Conservation (phyloP, 2,329 filamentous ascomycete species). For the Neophaeococcomyces aloes region DNA sequence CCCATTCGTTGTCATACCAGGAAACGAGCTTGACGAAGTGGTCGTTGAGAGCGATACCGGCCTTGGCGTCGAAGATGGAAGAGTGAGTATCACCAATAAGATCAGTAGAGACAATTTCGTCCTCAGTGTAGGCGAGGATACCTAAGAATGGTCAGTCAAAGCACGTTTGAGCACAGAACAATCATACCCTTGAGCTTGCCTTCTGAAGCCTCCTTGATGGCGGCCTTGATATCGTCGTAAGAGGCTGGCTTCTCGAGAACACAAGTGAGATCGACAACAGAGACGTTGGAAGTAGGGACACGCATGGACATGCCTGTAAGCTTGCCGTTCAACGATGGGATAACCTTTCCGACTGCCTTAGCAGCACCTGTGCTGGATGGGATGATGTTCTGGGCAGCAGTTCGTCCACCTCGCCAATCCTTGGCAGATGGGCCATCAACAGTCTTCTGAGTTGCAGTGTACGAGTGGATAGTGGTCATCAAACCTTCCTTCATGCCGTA, state of each 20-base stretch:
- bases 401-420: constrained; percentile 99
- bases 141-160: constrained; percentile 41
- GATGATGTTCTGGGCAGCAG: constrained; percentile 99
- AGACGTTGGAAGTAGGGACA: constrained; percentile 97
- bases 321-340: constrained; percentile 95
- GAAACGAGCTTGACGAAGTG: constrained; percentile 98
- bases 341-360: constrained; percentile 99
- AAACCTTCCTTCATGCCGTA: constrained; percentile 96
- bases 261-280: constrained; percentile 92
- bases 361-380: constrained; percentile 97
- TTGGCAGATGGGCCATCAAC: constrained; percentile 95
- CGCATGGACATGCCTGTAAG: constrained; percentile 99
- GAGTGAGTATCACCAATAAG: constrained; percentile 86
- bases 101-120: constrained; percentile 90
- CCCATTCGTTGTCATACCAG: constrained; percentile 99
- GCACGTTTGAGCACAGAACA: background rate
- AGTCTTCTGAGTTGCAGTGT: constrained; percentile 99
- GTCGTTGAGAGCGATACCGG: constrained; percentile 94
- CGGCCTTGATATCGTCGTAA: constrained; percentile 78
- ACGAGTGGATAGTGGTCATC: constrained; percentile 99
- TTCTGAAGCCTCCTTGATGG: constrained; percentile 77
- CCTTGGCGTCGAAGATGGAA: constrained; percentile 99
- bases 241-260: constrained; percentile 75
- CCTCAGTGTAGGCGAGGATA: constrained; percentile 89
- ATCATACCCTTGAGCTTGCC: constrained; percentile 72